Conservation (phyloP, 805 yeast genomes). For the Yarrowia porcina region DNA sequence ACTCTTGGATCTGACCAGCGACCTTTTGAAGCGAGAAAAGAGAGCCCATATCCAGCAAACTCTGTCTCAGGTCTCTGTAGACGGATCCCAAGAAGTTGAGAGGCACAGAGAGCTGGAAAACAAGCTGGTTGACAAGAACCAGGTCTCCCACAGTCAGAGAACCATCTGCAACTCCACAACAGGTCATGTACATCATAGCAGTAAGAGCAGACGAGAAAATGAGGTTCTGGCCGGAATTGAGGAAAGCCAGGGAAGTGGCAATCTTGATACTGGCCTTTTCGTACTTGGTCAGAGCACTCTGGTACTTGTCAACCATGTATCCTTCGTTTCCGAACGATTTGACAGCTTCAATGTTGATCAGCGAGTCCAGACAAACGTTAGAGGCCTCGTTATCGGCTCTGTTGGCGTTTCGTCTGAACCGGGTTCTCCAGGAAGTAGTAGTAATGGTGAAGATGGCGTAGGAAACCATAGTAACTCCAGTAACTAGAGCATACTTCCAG, state of each 20-base stretch:
- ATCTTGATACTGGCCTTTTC: conserved; percentile 67
- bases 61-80: conserved; percentile 89
- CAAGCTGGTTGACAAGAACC: conserved; percentile 90
- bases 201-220: conserved; percentile 86
- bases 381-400: conserved; percentile 96
- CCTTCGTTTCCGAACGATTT: conserved; percentile 90
- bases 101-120: conserved; percentile 93
- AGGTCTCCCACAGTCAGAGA: conserved; percentile 87
- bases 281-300: conserved; percentile 66
- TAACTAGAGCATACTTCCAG: conserved; percentile 79
- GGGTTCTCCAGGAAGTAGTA: conserved; percentile 96
- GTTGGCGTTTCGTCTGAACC: conserved; percentile 84
- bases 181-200: conserved; percentile 97
- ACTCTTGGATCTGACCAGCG: conserved; percentile 61
- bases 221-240: conserved; percentile 74
- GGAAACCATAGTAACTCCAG: conserved; percentile 81
- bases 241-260: conserved; percentile 70
- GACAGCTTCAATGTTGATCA: conserved; percentile 91
- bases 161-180: conserved; percentile 85
- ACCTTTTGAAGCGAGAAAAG: conserved; percentile 80
- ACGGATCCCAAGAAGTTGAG: conserved; percentile 93
- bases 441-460: conserved; percentile 82
- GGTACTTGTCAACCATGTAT: conserved; percentile 76
- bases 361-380: conserved; percentile 85
- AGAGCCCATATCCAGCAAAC: conserved; percentile 93